Evolutionary conservation across 1,284 basidiomycete genomes (phyloP).

Genomic region (Clitocybe nebularis): DNA sequence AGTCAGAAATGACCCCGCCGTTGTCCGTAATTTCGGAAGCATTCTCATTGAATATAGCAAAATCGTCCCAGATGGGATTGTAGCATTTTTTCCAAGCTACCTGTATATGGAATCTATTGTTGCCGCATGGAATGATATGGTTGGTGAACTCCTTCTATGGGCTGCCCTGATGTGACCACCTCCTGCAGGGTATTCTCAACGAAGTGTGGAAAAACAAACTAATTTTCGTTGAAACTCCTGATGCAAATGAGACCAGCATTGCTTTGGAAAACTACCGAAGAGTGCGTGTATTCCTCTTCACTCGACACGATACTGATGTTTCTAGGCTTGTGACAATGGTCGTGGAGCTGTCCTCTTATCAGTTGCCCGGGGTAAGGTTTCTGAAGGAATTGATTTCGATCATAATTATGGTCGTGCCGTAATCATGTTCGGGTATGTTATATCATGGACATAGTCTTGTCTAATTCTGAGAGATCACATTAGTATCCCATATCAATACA

Average conservation of each 20-base stretch:
- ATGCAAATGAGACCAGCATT: slow-evolving; percentile 98
- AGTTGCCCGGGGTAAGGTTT: slow-evolving; percentile 98
- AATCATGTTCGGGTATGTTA: slow-evolving; percentile 94
- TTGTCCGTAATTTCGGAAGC: slow-evolving; percentile 97
- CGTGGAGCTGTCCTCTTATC: slow-evolving; percentile 95
- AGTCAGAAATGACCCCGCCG: slow-evolving; percentile 98
- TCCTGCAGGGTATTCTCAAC: slow-evolving; percentile 90
- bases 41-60: slow-evolving; percentile 98
- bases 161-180: slow-evolving; percentile 2
- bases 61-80: slow-evolving; percentile 98
- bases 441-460: slow-evolving; percentile 5
- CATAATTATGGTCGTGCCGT: slow-evolving; percentile 99
- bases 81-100: slow-evolving; percentile 99
- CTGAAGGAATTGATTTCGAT: slow-evolving; percentile 99
- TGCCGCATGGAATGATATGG: slow-evolving; percentile 99
- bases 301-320: background rate
- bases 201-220: slow-evolving; percentile 99
- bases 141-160: slow-evolving; percentile 31
- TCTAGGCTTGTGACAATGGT: slow-evolving; percentile 96
- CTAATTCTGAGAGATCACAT: slow-evolving; percentile 4
- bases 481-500: slow-evolving; percentile 98
- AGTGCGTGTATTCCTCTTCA: slow-evolving; percentile 40
- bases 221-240: slow-evolving; percentile 99
- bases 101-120: slow-evolving; percentile 99
- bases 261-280: slow-evolving; percentile 96